phyloP scores from a whole-genome alignment of 495 filamentous ascomycete species.

The Letharia lupina region DNA sequence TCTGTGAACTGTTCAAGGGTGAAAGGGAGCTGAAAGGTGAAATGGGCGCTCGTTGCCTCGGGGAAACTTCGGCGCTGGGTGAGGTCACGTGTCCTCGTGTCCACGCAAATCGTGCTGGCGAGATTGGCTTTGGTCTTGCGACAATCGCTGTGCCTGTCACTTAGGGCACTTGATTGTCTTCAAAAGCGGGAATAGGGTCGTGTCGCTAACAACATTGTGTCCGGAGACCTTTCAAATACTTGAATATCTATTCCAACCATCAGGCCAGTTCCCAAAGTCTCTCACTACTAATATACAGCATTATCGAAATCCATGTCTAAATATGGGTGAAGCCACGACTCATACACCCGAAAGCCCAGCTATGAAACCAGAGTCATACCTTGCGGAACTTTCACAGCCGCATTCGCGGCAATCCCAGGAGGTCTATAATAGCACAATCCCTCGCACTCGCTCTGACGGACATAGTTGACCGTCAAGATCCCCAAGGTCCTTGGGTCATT shows the following conservation, averaged over 20 bases:
- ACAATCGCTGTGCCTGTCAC: no score
- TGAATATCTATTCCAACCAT: neutral
- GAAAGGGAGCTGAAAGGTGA: no score
- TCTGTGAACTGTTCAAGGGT: neutral
- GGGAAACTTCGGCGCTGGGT: neutral
- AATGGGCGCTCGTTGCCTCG: neutral
- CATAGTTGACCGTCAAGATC: slow-evolving; percentile 18
- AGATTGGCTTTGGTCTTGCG: neutral
- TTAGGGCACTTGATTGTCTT: neutral
- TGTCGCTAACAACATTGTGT: neutral
- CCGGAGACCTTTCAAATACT: neutral
- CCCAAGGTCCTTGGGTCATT: slow-evolving; percentile 14
- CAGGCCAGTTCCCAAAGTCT: neutral
- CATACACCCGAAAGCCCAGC: neutral
- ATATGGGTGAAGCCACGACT: neutral
- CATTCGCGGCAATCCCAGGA: neutral
- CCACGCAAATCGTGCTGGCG: neutral
- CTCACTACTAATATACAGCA: neutral
- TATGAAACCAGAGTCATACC: neutral
- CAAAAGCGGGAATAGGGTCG: neutral
- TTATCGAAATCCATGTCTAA: neutral
- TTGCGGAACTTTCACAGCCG: neutral
- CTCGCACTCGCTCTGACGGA: slow-evolving; percentile 3
- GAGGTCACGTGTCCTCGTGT: neutral
- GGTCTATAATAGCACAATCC: slow-evolving; percentile 8